Evolutionary conservation across 768 basidiomycete genomes (phyloP).

Genomic region (Kwoniella dendrophila): DNA sequence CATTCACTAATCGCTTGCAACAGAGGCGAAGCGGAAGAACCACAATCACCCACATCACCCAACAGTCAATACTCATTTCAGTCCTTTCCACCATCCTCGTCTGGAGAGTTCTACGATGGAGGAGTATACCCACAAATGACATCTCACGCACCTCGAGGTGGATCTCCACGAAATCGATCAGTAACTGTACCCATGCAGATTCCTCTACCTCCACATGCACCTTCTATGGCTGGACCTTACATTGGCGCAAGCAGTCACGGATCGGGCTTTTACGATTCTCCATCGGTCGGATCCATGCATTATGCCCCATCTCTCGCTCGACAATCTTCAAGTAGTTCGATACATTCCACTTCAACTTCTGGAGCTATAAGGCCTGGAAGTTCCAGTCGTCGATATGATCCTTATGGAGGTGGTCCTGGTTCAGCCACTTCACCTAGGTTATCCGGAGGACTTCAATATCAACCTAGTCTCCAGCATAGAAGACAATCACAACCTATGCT

Average conservation of each 20-base stretch:
- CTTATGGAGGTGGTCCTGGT: slow-evolving; percentile 21
- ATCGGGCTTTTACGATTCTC: slow-evolving; percentile 18
- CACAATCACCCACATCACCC: slow-evolving; percentile 26
- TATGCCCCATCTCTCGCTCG: slow-evolving; percentile 21
- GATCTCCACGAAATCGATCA: slow-evolving; percentile 22
- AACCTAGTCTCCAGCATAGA: slow-evolving; percentile 7
- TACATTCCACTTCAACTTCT: slow-evolving; percentile 15
- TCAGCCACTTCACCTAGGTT: slow-evolving; percentile 13
- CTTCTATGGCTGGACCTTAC: slow-evolving; percentile 9
- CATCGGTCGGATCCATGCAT: slow-evolving; percentile 7
- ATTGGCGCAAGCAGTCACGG: slow-evolving; percentile 17
- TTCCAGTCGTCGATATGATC: slow-evolving; percentile 29
- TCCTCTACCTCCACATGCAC: slow-evolving; percentile 18
- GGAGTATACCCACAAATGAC: slow-evolving; percentile 14
- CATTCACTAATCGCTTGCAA: slow-evolving; percentile 3
- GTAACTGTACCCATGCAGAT: slow-evolving; percentile 32
- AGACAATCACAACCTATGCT: slow-evolving; percentile 19
- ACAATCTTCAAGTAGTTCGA: slow-evolving; percentile 23
- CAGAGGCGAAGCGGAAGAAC: slow-evolving; percentile 29
- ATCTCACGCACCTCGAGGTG: slow-evolving; percentile 10
- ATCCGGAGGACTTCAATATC: slow-evolving; percentile 5
- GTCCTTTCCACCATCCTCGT: slow-evolving; percentile 15
- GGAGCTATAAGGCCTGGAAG: slow-evolving; percentile 23
- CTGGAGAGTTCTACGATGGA: slow-evolving; percentile 20
- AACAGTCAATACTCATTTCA: slow-evolving; percentile 11